A percentile compares a stretch with the other conserved stretches of the same genome.
phyloP scores from a whole-genome alignment of 306 rosid species.

The Cucurbita moschata region DNA sequence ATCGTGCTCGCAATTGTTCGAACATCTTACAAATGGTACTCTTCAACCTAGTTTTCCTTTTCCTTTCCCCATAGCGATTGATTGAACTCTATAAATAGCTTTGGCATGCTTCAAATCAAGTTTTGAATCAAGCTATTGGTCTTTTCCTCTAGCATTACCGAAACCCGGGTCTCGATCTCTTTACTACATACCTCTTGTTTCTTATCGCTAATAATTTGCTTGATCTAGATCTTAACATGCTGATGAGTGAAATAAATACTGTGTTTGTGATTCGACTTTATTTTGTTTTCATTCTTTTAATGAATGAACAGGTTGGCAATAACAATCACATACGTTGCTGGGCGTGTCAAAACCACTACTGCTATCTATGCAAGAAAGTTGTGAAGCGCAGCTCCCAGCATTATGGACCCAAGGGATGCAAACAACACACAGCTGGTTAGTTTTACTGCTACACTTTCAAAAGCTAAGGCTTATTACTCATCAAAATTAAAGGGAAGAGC shows the following conservation, averaged over 20 bases:
- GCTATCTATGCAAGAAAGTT: slow-evolving; percentile 54
- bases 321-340: slow-evolving; percentile 78
- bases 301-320: slow-evolving; percentile 51
- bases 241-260: background rate
- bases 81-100: background rate
- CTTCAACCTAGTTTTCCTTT: background rate
- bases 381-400: slow-evolving; percentile 65
- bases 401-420: slow-evolving; percentile 79
- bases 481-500: background rate
- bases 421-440: slow-evolving; percentile 57
- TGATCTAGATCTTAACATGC: background rate
- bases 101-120: background rate
- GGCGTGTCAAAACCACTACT: slow-evolving; percentile 75
- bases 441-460: background rate
- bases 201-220: background rate
- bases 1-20: background rate
- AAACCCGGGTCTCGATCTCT: background rate
- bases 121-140: background rate
- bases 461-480: background rate
- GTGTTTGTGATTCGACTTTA: background rate
- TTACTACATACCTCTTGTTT: background rate
- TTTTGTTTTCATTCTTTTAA: background rate
- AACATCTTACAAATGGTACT: background rate
- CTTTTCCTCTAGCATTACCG: background rate
- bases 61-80: background rate